Evolutionary conservation across 2,329 filamentous ascomycete genomes (phyloP).

Genomic region (Talaromyces sp.): DNA sequence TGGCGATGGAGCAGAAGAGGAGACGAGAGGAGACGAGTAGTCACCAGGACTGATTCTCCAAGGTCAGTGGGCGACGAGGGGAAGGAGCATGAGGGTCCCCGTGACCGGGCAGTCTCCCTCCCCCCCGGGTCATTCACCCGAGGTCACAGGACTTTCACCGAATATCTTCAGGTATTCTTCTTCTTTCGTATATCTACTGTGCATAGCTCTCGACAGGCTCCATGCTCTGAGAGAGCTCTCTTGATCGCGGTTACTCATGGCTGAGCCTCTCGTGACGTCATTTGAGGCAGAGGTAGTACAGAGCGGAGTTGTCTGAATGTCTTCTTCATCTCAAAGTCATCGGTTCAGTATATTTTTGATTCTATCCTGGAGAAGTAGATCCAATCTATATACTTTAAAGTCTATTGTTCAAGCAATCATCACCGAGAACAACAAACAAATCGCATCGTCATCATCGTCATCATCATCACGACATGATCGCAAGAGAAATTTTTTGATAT

Average conservation of each 20-base stretch:
- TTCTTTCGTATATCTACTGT: neutral
- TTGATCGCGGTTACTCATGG: neutral
- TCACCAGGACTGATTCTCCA: constrained; percentile 10
- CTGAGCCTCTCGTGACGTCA: constrained; percentile 5
- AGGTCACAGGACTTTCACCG: constrained; percentile 4
- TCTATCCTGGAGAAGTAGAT: neutral
- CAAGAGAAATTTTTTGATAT: constrained; percentile 3
- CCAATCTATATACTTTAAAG: constrained; percentile 5
- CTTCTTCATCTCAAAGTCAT: neutral
- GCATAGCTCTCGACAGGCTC: neutral
- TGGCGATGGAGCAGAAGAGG: constrained; percentile 6
- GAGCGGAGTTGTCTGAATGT: neutral
- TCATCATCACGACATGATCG: constrained; percentile 5
- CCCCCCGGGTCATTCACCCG: constrained; percentile 1
- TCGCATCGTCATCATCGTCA: no score
- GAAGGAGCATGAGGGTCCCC: constrained; percentile 6
- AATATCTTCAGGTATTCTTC: neutral
- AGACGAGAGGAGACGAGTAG: neutral
- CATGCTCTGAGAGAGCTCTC: neutral
- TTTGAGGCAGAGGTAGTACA: neutral
- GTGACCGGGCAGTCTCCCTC: constrained; percentile 3
- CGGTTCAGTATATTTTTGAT: neutral
- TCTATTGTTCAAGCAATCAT: constrained; percentile 4
- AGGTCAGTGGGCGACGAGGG: constrained; percentile 11
- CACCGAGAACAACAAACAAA: constrained; percentile 1